A percentile compares a stretch with the other conserved stretches of the same genome.
phyloP scores from a whole-genome alignment of 345 rosid species.

The Euphorbia tirucalli region DNA sequence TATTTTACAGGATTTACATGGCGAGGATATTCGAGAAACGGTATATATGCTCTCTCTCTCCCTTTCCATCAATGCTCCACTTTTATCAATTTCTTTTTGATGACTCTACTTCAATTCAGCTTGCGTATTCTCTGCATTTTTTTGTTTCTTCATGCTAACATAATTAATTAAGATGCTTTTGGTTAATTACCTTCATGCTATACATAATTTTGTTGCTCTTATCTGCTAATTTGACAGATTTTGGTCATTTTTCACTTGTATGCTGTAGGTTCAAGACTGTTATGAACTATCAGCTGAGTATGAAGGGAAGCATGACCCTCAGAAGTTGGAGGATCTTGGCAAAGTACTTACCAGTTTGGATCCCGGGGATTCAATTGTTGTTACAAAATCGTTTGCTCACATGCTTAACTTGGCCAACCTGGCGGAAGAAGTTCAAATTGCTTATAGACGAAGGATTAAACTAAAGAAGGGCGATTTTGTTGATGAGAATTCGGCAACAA shows the following conservation, averaged over 20 bases:
- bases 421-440: slow-evolving; percentile 37
- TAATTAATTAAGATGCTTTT: background rate
- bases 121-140: background rate
- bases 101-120: background rate
- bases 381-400: slow-evolving; percentile 28
- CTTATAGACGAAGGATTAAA: slow-evolving; percentile 30
- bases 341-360: slow-evolving; percentile 33
- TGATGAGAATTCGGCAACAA: slow-evolving; percentile 32
- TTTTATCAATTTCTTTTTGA: background rate
- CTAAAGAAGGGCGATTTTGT: slow-evolving; percentile 35
- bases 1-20: slow-evolving; percentile 31
- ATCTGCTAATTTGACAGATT: background rate
- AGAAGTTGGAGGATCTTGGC: slow-evolving; percentile 34
- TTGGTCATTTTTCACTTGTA: background rate
- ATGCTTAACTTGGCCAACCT: slow-evolving; percentile 38
- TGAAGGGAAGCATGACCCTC: slow-evolving; percentile 29
- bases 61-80: background rate
- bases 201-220: background rate
- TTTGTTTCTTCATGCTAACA: too few relatives aligned
- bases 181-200: background rate
- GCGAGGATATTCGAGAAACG: slow-evolving; percentile 29
- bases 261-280: slow-evolving; percentile 31
- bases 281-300: slow-evolving; percentile 37
- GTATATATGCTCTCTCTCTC: slow-evolving; percentile 7
- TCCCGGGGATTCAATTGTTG: slow-evolving; percentile 37